Evolutionary conservation across 768 basidiomycete genomes (phyloP).

Genomic region (Pleurotus tuber-regium): DNA sequence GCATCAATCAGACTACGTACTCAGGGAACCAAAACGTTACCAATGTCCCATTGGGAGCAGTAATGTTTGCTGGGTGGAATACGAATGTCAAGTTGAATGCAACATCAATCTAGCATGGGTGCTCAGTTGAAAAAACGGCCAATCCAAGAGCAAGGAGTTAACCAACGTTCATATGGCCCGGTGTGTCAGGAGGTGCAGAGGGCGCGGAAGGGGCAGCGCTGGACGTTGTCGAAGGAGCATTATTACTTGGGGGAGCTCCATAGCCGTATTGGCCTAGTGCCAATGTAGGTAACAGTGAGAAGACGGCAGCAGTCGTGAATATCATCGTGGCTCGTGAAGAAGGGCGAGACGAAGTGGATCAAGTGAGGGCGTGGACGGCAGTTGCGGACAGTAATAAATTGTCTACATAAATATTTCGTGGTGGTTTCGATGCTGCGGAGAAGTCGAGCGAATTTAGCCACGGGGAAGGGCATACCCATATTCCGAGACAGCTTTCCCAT

Average conservation of each 20-base stretch:
- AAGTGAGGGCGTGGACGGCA: slow-evolving; percentile 8
- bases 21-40: slow-evolving; percentile 54
- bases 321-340: slow-evolving; percentile 22
- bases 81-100: slow-evolving; percentile 32
- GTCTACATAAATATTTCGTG: slow-evolving; percentile 2
- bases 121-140: not conserved
- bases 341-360: not conserved
- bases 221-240: slow-evolving; percentile 16
- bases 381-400: not conserved
- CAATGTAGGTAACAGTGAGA: slow-evolving; percentile 28
- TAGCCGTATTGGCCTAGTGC: slow-evolving; percentile 38
- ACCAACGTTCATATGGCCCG: slow-evolving; percentile 36
- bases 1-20: slow-evolving; percentile 24
- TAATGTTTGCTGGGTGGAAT: slow-evolving; percentile 45
- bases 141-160: too few relatives aligned
- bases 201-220: slow-evolving; percentile 27
- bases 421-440: slow-evolving; percentile 9
- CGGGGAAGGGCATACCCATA: slow-evolving; percentile 8
- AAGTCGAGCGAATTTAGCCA: slow-evolving; percentile 8
- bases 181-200: slow-evolving; percentile 35
- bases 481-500: slow-evolving; percentile 6
- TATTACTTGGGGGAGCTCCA: slow-evolving; percentile 13
- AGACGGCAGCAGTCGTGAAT: slow-evolving; percentile 20
- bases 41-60: slow-evolving; percentile 44
- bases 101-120: slow-evolving; percentile 39